phyloP scores from a whole-genome alignment of 1,284 basidiomycete species.

The Sporisorium scitamineum region DNA sequence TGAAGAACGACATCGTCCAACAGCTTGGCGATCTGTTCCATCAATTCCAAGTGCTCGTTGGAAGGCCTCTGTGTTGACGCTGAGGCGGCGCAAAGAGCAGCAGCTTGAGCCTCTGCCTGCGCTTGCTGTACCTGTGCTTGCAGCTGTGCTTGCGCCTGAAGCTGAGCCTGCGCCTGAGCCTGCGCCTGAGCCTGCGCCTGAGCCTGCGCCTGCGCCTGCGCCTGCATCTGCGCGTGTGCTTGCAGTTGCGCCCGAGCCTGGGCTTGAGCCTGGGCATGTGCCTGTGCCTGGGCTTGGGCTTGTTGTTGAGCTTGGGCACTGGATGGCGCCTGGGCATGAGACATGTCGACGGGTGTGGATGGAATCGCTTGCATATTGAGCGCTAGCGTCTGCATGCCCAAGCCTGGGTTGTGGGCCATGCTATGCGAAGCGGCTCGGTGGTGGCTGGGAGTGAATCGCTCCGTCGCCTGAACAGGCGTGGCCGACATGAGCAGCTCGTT shows the following conservation, averaged over 20 bases:
- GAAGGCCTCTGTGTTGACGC: constrained; percentile 25
- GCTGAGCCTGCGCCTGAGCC: constrained; percentile 32
- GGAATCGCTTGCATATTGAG: constrained; percentile 32
- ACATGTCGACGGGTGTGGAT: constrained; percentile 11
- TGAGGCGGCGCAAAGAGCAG: constrained; percentile 30
- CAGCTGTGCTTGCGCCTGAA: constrained; percentile 27
- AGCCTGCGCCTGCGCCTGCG: constrained; percentile 20
- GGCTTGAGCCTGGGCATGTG: constrained; percentile 26
- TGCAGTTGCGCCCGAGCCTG: constrained; percentile 31
- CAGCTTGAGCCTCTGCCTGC: constrained; percentile 33
- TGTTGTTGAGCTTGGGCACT: constrained; percentile 18
- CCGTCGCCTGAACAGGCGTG: constrained; percentile 20
- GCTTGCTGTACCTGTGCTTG: constrained; percentile 38
- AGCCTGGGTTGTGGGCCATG: constrained; percentile 23
- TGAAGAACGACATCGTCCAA: constrained; percentile 57
- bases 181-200: constrained; percentile 31
- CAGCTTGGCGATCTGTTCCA: constrained; percentile 54
- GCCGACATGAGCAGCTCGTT: constrained; percentile 40
- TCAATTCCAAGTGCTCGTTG: constrained; percentile 28
- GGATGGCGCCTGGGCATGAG: constrained; percentile 18
- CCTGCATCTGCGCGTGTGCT: constrained; percentile 24
- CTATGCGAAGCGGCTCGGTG: constrained; percentile 44
- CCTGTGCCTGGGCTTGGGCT: constrained; percentile 17
- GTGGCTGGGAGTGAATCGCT: constrained; percentile 19
- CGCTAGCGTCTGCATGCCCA: constrained; percentile 24